Conservation (phyloP, 1,139 yeast species). For the Diutina scorzettiae region DNA sequence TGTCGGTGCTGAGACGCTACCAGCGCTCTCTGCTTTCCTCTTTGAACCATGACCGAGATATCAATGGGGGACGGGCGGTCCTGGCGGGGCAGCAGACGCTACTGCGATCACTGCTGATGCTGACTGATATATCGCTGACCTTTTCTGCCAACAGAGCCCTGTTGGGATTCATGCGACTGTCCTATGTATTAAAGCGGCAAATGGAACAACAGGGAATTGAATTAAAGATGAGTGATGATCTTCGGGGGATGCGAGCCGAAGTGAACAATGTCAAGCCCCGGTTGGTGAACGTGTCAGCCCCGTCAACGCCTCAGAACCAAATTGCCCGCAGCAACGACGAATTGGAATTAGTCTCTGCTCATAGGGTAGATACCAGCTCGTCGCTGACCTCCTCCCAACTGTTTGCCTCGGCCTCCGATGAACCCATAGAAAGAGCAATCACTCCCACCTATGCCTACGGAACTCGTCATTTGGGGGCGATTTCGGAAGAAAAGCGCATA, state of each 20-base stretch:
- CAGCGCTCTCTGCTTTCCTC: background rate
- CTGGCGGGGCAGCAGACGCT: background rate
- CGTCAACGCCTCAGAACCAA: background rate
- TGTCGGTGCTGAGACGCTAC: slow-evolving; percentile 4
- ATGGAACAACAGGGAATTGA: background rate
- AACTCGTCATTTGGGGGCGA: background rate
- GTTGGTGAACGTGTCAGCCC: background rate
- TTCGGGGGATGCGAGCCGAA: background rate
- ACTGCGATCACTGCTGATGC: slow-evolving; percentile 2
- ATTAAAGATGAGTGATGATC: background rate
- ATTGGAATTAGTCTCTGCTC: background rate
- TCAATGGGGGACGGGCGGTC: no score
- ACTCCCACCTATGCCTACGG: background rate
- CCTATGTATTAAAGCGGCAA: slow-evolving; percentile 1
- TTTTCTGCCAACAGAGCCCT: background rate
- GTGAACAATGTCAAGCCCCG: background rate
- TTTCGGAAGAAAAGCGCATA: slow-evolving; percentile 1
- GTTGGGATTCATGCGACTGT: slow-evolving; percentile 3
- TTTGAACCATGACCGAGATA: background rate
- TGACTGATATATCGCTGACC: slow-evolving; percentile 2
- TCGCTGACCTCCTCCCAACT: background rate
- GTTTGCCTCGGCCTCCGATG: background rate
- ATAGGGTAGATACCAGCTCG: background rate
- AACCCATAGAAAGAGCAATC: background rate
- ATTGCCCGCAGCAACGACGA: background rate